Base-by-base conservation (phyloP, 768 basidiomycete genomes). In the Austroboletus festivus region DNA sequence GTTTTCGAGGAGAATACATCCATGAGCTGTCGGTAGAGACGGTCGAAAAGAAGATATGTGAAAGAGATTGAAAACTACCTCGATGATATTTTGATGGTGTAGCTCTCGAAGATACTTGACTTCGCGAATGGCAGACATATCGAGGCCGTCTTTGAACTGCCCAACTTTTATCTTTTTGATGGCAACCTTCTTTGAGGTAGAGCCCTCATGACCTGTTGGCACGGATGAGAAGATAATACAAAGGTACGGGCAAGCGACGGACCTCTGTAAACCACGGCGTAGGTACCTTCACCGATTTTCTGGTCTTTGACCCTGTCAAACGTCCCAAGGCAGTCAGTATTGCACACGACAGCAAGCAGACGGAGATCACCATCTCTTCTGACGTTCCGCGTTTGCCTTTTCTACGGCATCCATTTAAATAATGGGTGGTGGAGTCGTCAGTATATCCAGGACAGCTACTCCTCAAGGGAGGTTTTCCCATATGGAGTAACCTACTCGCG, bases 101-200 rank as follows among this genome's bases (percentile, higher is more conserved):
- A 99, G 70, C 67, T 99, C 96, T 31, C 93, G 84, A 48, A 99
- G 74, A 65, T 93, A 97, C 68, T 96, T 97, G 61, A 99, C 94
- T 71, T 99, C 96, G 13, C 96, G 86, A 48, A 99, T 85, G 48
- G 96, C 96, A 52, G 93, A 95, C 93, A 99, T 97, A 70, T 98
- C 95, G 28, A 99, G 78, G 12, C 96, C 96, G 69, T 98, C 96
- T 66, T 94, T 95, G 76, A 95, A 93, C 58, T 89, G 89, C 5
- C 93, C 93, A 13, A 94, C 86, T 61, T 95, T 95, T 57, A 96
- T 95, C 71, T 98, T 98, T 74, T 99, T 99, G 58, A 99, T 95
- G 48, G 96, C 96, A 0, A 97, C 85, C 68, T 85, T 88, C n/a
- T 83, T 74, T 24, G 83, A 83, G 3, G 88, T 89, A 0, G 82